Percentiles rank a stretch among this genome's conserved stretches.
phyloP scores from a whole-genome alignment of 805 yeast species.

The Peterozyma xylosa region DNA sequence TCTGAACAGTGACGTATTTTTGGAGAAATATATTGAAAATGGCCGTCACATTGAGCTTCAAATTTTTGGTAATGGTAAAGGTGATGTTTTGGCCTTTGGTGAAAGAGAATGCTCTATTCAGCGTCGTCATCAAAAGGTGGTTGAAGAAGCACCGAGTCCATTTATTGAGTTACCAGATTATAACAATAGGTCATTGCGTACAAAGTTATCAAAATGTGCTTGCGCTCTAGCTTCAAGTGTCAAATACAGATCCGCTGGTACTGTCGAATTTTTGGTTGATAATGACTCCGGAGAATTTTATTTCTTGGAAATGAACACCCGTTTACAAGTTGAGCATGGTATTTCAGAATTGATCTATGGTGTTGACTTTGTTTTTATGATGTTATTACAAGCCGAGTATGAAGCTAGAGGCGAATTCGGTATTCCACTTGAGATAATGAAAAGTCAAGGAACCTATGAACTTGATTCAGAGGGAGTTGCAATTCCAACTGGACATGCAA shows the following conservation, averaged over 20 bases:
- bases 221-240: constrained; percentile 14
- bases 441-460: constrained; percentile 7
- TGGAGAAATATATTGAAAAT: constrained; percentile 18
- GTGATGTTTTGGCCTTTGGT: constrained; percentile 18
- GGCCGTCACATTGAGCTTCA: constrained; percentile 23
- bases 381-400: constrained; percentile 20
- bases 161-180: constrained; percentile 11
- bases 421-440: constrained; percentile 11
- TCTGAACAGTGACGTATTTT: constrained; percentile 16
- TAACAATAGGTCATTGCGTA: constrained; percentile 10
- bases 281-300: constrained; percentile 17
- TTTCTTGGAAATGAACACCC: constrained; percentile 21
- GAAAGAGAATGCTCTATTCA: constrained; percentile 24
- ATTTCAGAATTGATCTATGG: constrained; percentile 18
- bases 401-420: constrained; percentile 14
- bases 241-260: constrained; percentile 22
- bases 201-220: constrained; percentile 14
- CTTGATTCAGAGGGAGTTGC: constrained; percentile 10
- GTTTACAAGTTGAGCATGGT: constrained; percentile 23
- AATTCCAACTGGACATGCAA: constrained; percentile 19
- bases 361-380: constrained; percentile 18
- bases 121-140: constrained; percentile 23
- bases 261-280: constrained; percentile 21
- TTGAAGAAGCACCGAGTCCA: constrained; percentile 22
- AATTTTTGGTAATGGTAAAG: constrained; percentile 20